Base-by-base conservation (phyloP, 2,329 filamentous ascomycete species). In the Nemania sp. region DNA sequence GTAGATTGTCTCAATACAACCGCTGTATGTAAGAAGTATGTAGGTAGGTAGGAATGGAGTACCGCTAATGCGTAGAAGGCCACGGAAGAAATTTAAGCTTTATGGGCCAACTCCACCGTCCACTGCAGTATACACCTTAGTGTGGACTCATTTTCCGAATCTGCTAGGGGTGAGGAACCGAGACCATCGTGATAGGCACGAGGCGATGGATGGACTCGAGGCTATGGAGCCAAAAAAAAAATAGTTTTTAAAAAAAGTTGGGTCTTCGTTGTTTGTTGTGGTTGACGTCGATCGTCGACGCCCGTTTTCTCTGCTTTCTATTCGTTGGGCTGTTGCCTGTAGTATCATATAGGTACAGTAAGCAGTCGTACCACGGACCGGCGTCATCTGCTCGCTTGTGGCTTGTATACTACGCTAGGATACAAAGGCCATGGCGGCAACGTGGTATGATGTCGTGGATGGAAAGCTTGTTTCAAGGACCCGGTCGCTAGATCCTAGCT, bases 21-120 rank as follows among this genome's bases (percentile, higher is more conserved):
- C n/a, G n/a, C n/a, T n/a, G n/a, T n/a, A n/a, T n/a, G n/a, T n/a
- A 29, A 29, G 25, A 29, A 29, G 25, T 29, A 29, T 3, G 25
- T 29, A 29, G n/a, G n/a, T n/a, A n/a, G n/a, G n/a, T n/a, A n/a
- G n/a, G n/a, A n/a, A n/a, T 29, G 25, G 25, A 29, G 25, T 29
- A 29, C 25, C 25, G 25, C 25, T 29, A 29, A 29, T 29, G 25
- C 25, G 25, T 29, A 7, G 25, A 29, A 29, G 25, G 7, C 59
- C 56, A 53, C 48, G 40, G 34, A 50, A 13, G 39, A 53, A 62
- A 32, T 42, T 59, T 51, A 59, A 58, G 46, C 50, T 51, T 46
- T n/a, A 50, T 37, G n/a, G 42, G 40, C 3, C 29, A 56, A 21
- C 20, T 25, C 45, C 45, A 12, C 25, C 25, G 45, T 13, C 21